A percentile compares a stretch with the other conserved stretches of the same genome.
Conservation (phyloP, 169 alveolate species). For the Blepharisma undulans region DNA sequence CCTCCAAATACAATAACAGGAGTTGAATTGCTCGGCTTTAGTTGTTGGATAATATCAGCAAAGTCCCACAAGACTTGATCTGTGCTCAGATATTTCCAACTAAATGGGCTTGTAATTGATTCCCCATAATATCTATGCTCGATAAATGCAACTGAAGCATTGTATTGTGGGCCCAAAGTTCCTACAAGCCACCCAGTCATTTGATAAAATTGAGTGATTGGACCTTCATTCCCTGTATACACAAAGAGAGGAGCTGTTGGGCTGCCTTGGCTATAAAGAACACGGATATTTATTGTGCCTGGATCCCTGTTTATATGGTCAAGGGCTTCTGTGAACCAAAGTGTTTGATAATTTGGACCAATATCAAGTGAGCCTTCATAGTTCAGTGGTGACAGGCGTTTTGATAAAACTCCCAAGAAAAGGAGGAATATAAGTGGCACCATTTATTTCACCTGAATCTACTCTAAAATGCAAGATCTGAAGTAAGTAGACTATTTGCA, state of each 20-base stretch:
- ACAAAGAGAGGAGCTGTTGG: conserved; percentile 22
- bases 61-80: conserved; percentile 19
- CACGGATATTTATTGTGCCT: background rate
- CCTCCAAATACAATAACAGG: conserved; percentile 74
- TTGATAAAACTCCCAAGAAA: background rate
- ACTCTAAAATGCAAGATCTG: background rate
- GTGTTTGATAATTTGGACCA: background rate
- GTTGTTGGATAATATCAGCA: background rate
- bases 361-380: background rate
- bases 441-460: background rate
- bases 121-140: conserved; percentile 42
- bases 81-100: background rate
- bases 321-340: background rate
- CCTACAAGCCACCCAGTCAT: conserved; percentile 29
- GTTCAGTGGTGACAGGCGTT: background rate
- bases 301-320: conserved; percentile 27
- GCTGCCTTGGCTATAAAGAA: background rate
- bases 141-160: conserved; percentile 19
- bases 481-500: background rate
- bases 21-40: conserved; percentile 8
- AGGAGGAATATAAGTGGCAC: background rate
- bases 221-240: conserved; percentile 38
- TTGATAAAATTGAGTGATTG: background rate
- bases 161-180: conserved; percentile 1
- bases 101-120: background rate